These are phyloP conservation scores for Ceratobasidium sp. DNA, from an alignment of 1,284 basidiomycete species.

Conservation along the genomic window DNA sequence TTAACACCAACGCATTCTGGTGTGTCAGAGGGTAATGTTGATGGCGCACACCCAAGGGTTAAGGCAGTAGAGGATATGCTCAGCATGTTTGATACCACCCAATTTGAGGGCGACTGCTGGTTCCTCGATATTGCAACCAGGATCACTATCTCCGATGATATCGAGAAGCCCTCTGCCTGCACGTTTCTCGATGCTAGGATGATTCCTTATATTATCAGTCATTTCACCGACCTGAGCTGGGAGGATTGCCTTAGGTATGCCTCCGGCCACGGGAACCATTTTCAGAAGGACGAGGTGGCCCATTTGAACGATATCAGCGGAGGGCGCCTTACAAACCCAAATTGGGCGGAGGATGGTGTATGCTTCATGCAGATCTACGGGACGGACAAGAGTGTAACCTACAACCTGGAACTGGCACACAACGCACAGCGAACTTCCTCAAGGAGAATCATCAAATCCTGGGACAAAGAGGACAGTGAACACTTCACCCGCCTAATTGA, in stretches of 20 bases:
- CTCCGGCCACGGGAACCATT: neutral
- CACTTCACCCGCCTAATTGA: slow-evolving; percentile 5
- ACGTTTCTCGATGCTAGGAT: neutral
- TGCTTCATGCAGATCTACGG: slow-evolving; percentile 11
- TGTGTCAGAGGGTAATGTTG: too few relatives aligned
- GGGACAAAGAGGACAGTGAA: neutral
- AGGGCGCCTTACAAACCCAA: slow-evolving; percentile 4
- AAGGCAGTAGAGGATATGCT: slow-evolving; percentile 3
- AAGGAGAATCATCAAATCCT: neutral
- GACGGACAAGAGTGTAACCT: slow-evolving; percentile 13
- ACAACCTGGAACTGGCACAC: slow-evolving; percentile 11
- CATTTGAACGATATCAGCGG: slow-evolving; percentile 11
- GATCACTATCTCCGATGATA: neutral
- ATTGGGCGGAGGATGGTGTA: neutral
- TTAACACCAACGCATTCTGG: too few relatives aligned
- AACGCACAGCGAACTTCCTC: slow-evolving; percentile 2
- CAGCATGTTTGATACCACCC: neutral
- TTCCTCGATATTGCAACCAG: slow-evolving; percentile 14
- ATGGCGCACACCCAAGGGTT: neutral
- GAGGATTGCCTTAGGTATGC: neutral
- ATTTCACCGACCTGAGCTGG: neutral
- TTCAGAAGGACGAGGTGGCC: slow-evolving; percentile 24
- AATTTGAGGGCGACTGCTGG: neutral
- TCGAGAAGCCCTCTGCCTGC: neutral
- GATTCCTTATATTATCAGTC: neutral